Evolutionary conservation across 495 filamentous ascomycete genomes (phyloP).

Genomic region (Extremus antarcticus): DNA sequence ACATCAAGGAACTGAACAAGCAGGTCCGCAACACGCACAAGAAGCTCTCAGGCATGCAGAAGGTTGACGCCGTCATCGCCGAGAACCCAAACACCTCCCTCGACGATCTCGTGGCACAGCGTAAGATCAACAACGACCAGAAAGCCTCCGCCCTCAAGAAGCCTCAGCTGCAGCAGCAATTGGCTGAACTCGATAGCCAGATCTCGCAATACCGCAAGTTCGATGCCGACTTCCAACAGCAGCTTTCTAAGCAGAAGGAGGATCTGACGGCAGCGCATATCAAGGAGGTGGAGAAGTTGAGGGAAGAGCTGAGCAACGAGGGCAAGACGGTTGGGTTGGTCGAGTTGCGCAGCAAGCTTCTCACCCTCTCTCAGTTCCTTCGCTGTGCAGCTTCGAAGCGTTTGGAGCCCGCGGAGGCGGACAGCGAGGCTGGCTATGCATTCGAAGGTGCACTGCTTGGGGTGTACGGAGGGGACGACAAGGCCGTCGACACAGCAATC

Average conservation of each 20-base stretch:
- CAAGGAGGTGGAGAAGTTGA: slow-evolving; percentile 61
- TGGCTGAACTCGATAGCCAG: slow-evolving; percentile 73
- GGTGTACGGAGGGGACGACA: slow-evolving; percentile 77
- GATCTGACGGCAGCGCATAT: slow-evolving; percentile 57
- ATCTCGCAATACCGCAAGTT: slow-evolving; percentile 73
- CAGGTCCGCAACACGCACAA: slow-evolving; percentile 78
- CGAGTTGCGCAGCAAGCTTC: slow-evolving; percentile 39
- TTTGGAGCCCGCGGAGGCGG: slow-evolving; percentile 50
- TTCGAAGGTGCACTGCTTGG: slow-evolving; percentile 82
- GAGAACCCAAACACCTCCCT: slow-evolving; percentile 66
- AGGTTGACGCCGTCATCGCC: slow-evolving; percentile 65
- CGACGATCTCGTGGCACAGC: slow-evolving; percentile 68
- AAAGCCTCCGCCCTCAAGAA: slow-evolving; percentile 83
- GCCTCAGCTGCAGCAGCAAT: slow-evolving; percentile 64
- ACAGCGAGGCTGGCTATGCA: slow-evolving; percentile 64
- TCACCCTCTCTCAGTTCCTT: slow-evolving; percentile 35
- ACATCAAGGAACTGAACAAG: slow-evolving; percentile 82
- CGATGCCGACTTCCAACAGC: slow-evolving; percentile 63
- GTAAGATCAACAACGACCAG: slow-evolving; percentile 89
- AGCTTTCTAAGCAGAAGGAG: slow-evolving; percentile 56
- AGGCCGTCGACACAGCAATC: slow-evolving; percentile 69
- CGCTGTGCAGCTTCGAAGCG: slow-evolving; percentile 47
- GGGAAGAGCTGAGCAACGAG: slow-evolving; percentile 38
- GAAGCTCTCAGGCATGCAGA: slow-evolving; percentile 74
- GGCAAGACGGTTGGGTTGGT: slow-evolving; percentile 48